Evolutionary conservation across 495 filamentous ascomycete species (phyloP).

Genomic region (Mytilinidion resinicola): DNA sequence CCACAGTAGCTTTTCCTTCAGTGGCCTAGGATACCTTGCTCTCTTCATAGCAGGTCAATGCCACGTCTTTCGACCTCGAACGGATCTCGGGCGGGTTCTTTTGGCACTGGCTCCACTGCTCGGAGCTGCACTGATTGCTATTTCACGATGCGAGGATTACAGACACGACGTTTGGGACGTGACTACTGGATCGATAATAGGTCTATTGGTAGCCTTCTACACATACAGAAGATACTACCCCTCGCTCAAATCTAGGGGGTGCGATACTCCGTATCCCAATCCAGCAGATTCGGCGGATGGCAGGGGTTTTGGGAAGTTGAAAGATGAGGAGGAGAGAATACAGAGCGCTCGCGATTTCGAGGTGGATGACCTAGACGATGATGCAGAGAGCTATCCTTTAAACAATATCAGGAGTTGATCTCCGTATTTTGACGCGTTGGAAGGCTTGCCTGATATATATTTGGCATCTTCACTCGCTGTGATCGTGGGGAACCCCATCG

Average conservation of each 20-base stretch:
- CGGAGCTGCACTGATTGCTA: constrained; percentile 78
- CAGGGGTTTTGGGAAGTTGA: constrained; percentile 13
- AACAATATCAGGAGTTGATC: constrained; percentile 5
- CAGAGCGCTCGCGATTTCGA: constrained; percentile 22
- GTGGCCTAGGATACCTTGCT: constrained; percentile 74
- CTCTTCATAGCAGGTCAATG: constrained; percentile 76
- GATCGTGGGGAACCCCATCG: too few species aligned
- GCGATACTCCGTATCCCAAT: constrained; percentile 50
- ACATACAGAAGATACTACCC: constrained; percentile 73
- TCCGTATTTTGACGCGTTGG: too few species aligned
- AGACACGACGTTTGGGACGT: constrained; percentile 94
- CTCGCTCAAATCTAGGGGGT: constrained; percentile 41
- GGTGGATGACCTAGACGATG: constrained; percentile 21
- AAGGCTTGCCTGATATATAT: too few species aligned
- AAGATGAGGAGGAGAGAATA: constrained; percentile 25
- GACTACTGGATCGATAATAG: constrained; percentile 64
- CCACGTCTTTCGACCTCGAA: constrained; percentile 67
- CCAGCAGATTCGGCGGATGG: constrained; percentile 15
- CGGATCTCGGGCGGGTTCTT: constrained; percentile 55
- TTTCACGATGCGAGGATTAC: constrained; percentile 90
- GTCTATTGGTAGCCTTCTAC: constrained; percentile 68
- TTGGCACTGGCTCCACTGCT: constrained; percentile 64
- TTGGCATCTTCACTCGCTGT: too few species aligned
- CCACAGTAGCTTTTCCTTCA: constrained; percentile 80
- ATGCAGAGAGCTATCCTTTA: constrained; percentile 16